Conservation (phyloP, 2,329 filamentous ascomycete genomes). For the Calonectria henricotiae region DNA sequence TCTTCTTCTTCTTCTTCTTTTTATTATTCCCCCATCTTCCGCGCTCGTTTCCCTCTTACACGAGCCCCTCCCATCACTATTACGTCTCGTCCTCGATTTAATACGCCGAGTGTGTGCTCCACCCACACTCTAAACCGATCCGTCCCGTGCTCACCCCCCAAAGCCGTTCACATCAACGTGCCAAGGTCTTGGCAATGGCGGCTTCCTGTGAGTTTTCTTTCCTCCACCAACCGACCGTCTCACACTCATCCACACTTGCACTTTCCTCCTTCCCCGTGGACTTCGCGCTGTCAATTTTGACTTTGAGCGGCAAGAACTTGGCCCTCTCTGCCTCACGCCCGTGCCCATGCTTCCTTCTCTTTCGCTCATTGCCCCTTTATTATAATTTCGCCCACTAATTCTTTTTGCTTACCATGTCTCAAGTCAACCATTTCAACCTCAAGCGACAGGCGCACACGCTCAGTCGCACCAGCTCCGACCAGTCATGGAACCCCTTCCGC, state of each 20-base stretch:
- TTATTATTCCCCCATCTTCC: not conserved
- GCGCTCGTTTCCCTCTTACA: constrained; percentile 3
- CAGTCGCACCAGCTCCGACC: constrained; percentile 60
- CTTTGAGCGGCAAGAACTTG: constrained; percentile 43
- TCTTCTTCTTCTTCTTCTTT: not conserved
- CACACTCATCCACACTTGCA: constrained; percentile 9
- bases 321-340: not conserved
- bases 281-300: not conserved
- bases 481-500: constrained; percentile 64
- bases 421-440: constrained; percentile 66
- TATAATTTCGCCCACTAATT: constrained; percentile 9
- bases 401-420: constrained; percentile 32
- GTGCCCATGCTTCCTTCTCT: constrained; percentile 2
- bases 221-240: not conserved
- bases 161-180: constrained; percentile 14
- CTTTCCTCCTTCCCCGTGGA: not conserved
- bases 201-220: constrained; percentile 17
- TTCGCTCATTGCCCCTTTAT: not conserved
- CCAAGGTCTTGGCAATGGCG: constrained; percentile 20
- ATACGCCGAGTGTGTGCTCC: not conserved
- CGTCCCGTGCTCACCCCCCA: constrained; percentile 22
- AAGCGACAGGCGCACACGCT: constrained; percentile 64
- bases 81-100: constrained; percentile 10
- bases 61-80: not conserved
- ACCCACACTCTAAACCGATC: constrained; percentile 20